Base-by-base conservation (phyloP, 1,284 basidiomycete genomes). In the Boletus hoseneyae region DNA sequence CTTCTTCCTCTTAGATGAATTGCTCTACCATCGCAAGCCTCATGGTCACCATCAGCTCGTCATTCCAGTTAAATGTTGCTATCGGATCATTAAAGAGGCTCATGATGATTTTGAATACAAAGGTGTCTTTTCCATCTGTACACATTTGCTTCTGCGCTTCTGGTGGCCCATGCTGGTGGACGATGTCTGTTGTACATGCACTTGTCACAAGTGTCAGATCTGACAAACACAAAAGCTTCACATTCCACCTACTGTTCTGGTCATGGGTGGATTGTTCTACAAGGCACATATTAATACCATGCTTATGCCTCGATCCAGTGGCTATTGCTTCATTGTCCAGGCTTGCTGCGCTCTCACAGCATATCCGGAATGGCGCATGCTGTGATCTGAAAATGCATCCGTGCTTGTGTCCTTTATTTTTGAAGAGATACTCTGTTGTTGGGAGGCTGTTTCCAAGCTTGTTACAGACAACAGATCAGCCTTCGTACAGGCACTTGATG, bases 41-140 rank as follows among this genome's bases (percentile, higher is more conserved):
- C 10, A 15, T n/a, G 8, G 37, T 23, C 12, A 6, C 0, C 42
- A 49, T 10, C 37, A 49, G 21, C 42, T 45, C 6, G 32, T 49
- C 4, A 15, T 34, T 6, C 23, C n/a, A 6, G 29, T 10, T 0
- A 3, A 37, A 3, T 27, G 39, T 1, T 50, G 51, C 0, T 40
- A 58, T 6, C 32, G 45, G 13, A 55, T 64, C 6, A 53, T 60
- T 34, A 53, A 40, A 35, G 44, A 51, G 9, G 59, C 54, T 1
- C 63, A 68, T 33, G 58, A 70, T 39, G 33, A 61, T 7, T 47
- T 68, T 5, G 56, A 66, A 1, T 68, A 70, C 46, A 60, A 63
- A 10, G 57, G 59, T 9, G 47, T 64, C 21, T 64, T 50, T 16
- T 27, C 55, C 1, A 53, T 55, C 32, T 3, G 36, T 1, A 21